Conservation (phyloP, 116 monocot genomes). For the Posidonia oceanica region DNA sequence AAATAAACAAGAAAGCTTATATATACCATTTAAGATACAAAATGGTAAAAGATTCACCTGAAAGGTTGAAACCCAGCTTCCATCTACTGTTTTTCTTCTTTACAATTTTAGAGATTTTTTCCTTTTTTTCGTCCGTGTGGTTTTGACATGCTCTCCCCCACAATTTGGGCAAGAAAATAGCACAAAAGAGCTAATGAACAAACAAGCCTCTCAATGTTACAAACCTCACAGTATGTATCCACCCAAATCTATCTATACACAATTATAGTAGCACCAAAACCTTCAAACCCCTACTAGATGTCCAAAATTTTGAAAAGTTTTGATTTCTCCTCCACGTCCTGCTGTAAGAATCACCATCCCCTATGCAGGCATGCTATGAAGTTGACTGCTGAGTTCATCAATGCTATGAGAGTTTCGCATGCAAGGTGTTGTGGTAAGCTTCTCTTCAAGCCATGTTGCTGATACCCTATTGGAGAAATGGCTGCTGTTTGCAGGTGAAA, state of each 20-base stretch:
- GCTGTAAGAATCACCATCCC: conserved; percentile 53
- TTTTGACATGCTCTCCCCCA: not conserved
- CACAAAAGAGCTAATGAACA: not conserved
- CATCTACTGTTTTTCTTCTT: not conserved
- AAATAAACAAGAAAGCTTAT: too few relatives aligned
- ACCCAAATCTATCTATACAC: conserved; percentile 3
- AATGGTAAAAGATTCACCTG: not conserved
- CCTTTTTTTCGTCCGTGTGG: conserved; percentile 3
- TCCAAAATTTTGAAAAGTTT: conserved; percentile 48
- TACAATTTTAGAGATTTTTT: not conserved
- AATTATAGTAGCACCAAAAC: not conserved
- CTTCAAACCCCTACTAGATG: conserved; percentile 23
- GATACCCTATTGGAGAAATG: conserved; percentile 16
- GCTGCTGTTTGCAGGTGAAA: conserved; percentile 2
- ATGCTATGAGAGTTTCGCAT: conserved; percentile 2
- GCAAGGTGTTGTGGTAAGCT: conserved; percentile 15
- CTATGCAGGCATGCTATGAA: conserved; percentile 26
- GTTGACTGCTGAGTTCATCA: conserved; percentile 4
- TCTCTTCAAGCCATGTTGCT: conserved; percentile 42
- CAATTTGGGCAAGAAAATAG: not conserved
- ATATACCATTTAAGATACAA: too few relatives aligned
- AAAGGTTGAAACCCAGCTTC: not conserved
- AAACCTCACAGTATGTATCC: not conserved
- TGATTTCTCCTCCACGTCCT: conserved; percentile 40
- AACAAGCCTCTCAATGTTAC: not conserved